phyloP scores from a whole-genome alignment of 176 grass and related monocot genomes.

The Aegilops bicornis region DNA sequence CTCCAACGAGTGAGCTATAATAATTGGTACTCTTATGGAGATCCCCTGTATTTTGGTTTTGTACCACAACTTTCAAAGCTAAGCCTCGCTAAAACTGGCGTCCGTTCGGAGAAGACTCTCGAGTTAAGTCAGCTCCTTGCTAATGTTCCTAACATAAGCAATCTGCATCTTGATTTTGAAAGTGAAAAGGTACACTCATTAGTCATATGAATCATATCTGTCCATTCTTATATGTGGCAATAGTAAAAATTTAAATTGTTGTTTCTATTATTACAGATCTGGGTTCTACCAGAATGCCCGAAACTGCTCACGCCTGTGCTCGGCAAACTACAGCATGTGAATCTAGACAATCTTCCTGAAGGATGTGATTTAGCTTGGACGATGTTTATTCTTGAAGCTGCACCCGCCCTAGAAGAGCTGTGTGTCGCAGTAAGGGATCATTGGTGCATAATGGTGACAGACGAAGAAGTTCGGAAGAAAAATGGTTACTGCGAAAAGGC shows the following conservation, averaged over 20 bases:
- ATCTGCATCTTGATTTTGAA: neutral
- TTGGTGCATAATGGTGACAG: neutral
- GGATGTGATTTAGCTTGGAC: neutral
- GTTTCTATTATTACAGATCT: too few relatives aligned
- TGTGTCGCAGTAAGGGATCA: neutral
- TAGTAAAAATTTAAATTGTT: too few relatives aligned
- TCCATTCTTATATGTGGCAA: neutral
- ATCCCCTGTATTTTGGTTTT: neutral
- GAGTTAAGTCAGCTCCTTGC: neutral
- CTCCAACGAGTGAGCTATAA: neutral
- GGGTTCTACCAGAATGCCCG: neutral
- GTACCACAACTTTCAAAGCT: neutral
- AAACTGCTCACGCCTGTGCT: neutral
- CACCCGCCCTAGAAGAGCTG: neutral
- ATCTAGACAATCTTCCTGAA: neutral
- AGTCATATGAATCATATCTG: neutral
- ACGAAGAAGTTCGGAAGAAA: neutral
- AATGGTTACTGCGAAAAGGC: neutral
- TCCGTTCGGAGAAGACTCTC: neutral
- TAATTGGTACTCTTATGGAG: neutral
- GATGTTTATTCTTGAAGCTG: slow-evolving; percentile 1
- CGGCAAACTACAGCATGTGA: neutral
- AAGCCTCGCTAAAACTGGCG: neutral
- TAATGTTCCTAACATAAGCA: neutral
- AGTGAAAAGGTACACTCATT: neutral